Evolutionary conservation across 805 yeast species (phyloP), one percentile per base, ranked within the genome.

Genomic region (Metschnikowia continentalis): DNA sequence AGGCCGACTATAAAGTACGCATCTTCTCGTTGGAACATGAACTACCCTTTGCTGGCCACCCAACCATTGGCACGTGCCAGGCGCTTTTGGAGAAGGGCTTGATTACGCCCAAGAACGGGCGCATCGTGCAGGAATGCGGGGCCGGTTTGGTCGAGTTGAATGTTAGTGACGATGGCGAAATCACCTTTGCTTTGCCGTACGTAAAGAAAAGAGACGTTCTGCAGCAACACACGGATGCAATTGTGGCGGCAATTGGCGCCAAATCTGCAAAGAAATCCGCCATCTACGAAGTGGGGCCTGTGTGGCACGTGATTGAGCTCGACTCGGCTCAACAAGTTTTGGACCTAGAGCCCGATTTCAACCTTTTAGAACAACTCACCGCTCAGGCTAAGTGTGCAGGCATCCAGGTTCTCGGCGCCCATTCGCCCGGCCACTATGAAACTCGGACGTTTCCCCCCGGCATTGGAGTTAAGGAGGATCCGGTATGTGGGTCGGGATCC

Each of bases 21-120:
- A 81, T 82, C 3, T 81, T 80, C 59, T 68, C 78, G 0, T 78
- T 82, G 1, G 54, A 38, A 2, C 38, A 42, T 2, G 86, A 82
- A 56, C 59, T 82, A 22, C 83, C 83, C 6, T 82, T 81, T 67
- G 86, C 87, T 1, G 86, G 87, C 5, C 86, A 82, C 56, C 87
- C 86, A 3, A 81, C 84, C 0, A 56, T 81, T 32, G 86, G 86
- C 6, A 66, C 81, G 1, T 72, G 77, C 42, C 67, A 63, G 57
- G 81, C 82, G 0, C 66, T 69, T n/a, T 47, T 76, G 19, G 77
- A 78, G 53, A 65, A 67, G 2, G 68, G 69, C 0, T 20, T 65
- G 17, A 64, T 71, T 4, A 61, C 57, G 2, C 63, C 66, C 6
- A 56, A 59, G 11, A 50, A 56, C 41, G 66, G 68, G 2, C 61